A percentile compares a stretch with the other conserved stretches of the same genome.
Evolutionary conservation across 768 basidiomycete genomes (phyloP).

Genomic region (Trametopsis cervina): DNA sequence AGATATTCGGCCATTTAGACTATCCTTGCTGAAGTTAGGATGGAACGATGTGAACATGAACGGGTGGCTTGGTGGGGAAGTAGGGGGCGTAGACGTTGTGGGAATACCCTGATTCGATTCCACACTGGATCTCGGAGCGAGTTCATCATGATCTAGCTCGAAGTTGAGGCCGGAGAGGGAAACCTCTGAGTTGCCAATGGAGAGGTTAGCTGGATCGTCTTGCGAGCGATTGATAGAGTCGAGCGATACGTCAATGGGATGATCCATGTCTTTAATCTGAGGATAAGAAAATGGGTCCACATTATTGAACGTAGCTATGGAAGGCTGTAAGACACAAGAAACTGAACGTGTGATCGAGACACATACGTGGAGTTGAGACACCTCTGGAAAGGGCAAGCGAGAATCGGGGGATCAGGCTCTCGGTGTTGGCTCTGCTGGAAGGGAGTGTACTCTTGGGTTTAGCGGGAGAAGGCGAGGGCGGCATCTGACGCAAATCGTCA

Average conservation of each 20-base stretch:
- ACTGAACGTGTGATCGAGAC: background rate
- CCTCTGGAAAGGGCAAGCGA: background rate
- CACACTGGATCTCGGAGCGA: constrained; percentile 5
- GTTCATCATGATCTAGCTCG: constrained; percentile 21
- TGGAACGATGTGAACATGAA: constrained; percentile 6
- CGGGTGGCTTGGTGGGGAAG: constrained; percentile 5
- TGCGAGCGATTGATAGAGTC: constrained; percentile 5
- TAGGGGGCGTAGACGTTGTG: constrained; percentile 8
- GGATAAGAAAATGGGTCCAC: constrained; percentile 24
- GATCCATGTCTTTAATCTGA: constrained; percentile 22
- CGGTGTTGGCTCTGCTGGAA: constrained; percentile 18
- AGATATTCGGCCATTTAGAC: constrained; percentile 1
- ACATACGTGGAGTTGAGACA: constrained; percentile 2
- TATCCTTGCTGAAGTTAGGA: constrained; percentile 6
- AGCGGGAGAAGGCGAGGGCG: constrained; percentile 43
- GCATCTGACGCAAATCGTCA: constrained; percentile 36
- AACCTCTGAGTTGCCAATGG: constrained; percentile 31
- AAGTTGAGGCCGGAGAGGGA: constrained; percentile 28
- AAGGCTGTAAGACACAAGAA: background rate
- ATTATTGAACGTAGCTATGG: constrained; percentile 10
- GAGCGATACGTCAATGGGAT: constrained; percentile 21
- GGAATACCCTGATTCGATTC: constrained; percentile 1
- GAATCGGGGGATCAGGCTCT: constrained; percentile 31
- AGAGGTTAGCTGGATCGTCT: constrained; percentile 14
- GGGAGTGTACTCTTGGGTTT: constrained; percentile 17